Evolutionary conservation across 2,329 filamentous ascomycete genomes (phyloP).

Genomic region (Arthrobotrys pseudoclavata): DNA sequence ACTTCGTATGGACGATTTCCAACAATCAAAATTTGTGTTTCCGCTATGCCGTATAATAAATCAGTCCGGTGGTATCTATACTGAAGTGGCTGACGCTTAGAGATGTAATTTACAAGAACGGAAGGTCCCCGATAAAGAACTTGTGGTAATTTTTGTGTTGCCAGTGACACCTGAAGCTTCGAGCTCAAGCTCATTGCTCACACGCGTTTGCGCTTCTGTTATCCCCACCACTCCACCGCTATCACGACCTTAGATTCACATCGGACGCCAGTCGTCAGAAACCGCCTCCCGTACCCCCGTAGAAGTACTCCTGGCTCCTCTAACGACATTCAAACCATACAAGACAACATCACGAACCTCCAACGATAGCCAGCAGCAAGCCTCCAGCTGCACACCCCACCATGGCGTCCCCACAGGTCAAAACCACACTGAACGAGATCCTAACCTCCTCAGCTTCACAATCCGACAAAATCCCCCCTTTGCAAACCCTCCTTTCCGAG

Average conservation of each 20-base stretch:
- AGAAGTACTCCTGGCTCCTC: not conserved
- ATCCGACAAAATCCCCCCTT: slow-evolving; percentile 71
- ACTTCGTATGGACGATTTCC: too few relatives aligned
- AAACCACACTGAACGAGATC: slow-evolving; percentile 45
- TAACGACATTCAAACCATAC: not conserved
- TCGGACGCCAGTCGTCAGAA: not conserved
- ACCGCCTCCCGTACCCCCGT: not conserved
- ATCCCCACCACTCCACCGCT: slow-evolving; percentile 20
- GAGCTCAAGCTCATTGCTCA: slow-evolving; percentile 31
- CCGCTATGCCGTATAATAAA: too few relatives aligned
- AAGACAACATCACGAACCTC: not conserved
- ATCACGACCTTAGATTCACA: not conserved
- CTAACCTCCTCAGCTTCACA: slow-evolving; percentile 67
- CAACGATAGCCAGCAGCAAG: slow-evolving; percentile 4
- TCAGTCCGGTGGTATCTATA: too few relatives aligned
- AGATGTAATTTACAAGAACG: too few relatives aligned
- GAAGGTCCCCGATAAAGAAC: too few relatives aligned
- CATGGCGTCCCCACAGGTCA: slow-evolving; percentile 57
- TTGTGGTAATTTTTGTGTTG: slow-evolving; percentile 27
- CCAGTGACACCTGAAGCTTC: not conserved
- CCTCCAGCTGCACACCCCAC: slow-evolving; percentile 14
- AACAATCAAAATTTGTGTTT: too few relatives aligned
- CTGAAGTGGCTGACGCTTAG: too few relatives aligned
- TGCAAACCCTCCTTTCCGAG: slow-evolving; percentile 72
- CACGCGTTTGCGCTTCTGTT: slow-evolving; percentile 33